Evolutionary conservation across 371 early-diverging fungal genomes (phyloP), one percentile per base, ranked within the genome.

Genomic region (Circinella umbellata): DNA sequence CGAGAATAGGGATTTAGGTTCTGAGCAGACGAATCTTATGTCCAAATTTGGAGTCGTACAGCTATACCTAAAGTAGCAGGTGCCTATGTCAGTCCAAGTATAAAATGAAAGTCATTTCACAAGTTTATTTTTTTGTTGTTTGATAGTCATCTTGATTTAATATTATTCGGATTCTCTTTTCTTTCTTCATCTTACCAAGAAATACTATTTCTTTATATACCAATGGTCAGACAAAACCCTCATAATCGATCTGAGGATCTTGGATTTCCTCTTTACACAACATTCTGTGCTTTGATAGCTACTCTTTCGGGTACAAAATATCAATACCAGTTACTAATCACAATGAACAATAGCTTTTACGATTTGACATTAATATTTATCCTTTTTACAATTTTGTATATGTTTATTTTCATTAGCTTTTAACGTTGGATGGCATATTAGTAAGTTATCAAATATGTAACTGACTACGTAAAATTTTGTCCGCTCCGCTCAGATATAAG

Each of bases 341-440:
- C 6, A 9, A 2, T 11, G 11, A 9, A 42, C 3, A 42, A 42
- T 42, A 42, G 6, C 11, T 42, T 42, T 11, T 11, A 42, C 0
- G 3, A 42, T 11, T 42, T 42, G 11, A 42, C 11, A 9, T 42
- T 42, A 9, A 9, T 42, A 42, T 42, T 1, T 42, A 9, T 42
- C 3, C 6, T 42, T 42, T 42, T 42, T 42, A 42, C 11, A 9
- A 42, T 42, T 42, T 9, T 42, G 11, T 42, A 42, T 42, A 9
- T 11, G 11, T 42, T 42, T 42, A 6, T 42, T 9, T 42, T 1
- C 42, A 10, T 57, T 67, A 35, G 71, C 67, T 53, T 71, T 71
- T 34, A 71, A 71, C 34, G 71, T 71, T 37, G 71, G 71, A 48
- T 71, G 71, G 71, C 66, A 71, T 57, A 71, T 71, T 20, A 65